phyloP scores from a whole-genome alignment of 2,329 filamentous ascomycete species.

The Cryphonectria japonica region DNA sequence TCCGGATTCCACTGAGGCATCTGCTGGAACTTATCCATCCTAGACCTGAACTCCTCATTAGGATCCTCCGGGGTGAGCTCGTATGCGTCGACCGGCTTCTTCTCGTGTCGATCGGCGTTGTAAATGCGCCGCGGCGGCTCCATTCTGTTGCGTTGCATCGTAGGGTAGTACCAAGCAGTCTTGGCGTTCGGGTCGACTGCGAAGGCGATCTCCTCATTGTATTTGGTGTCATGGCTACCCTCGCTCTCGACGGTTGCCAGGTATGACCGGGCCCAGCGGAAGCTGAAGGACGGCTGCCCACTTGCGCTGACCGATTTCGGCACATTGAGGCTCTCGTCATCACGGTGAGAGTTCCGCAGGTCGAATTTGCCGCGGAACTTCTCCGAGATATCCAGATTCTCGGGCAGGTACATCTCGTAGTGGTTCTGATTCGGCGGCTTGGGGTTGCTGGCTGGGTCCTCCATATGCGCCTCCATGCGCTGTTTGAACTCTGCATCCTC shows the following conservation, averaged over 20 bases:
- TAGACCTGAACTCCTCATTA: constrained; percentile 54
- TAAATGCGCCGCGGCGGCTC: constrained; percentile 67
- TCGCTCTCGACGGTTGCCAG: constrained; percentile 64
- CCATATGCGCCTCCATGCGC: constrained; percentile 57
- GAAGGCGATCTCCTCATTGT: constrained; percentile 66
- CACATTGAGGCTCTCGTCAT: constrained; percentile 60
- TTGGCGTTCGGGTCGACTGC: constrained; percentile 49
- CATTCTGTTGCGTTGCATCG: constrained; percentile 66
- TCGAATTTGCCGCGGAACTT: constrained; percentile 66
- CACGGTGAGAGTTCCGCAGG: constrained; percentile 57
- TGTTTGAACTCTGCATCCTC: constrained; percentile 57
- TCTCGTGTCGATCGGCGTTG: constrained; percentile 53
- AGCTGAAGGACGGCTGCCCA: constrained; percentile 54
- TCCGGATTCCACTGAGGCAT: constrained; percentile 55
- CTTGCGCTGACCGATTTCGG: constrained; percentile 48
- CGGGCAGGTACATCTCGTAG: constrained; percentile 69
- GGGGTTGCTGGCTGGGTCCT: constrained; percentile 59
- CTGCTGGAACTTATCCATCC: constrained; percentile 56
- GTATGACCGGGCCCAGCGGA: constrained; percentile 65
- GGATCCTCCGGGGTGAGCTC: constrained; percentile 60
- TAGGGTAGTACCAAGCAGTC: constrained; percentile 69
- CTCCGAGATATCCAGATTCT: constrained; percentile 50
- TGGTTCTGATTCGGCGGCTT: constrained; percentile 63
- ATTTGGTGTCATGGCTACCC: constrained; percentile 62
- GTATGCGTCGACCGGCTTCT: constrained; percentile 59